Evolutionary conservation across 2,329 filamentous ascomycete species (phyloP), one percentile per base, ranked within the genome.

Genomic region (Epichloe hybrida): DNA sequence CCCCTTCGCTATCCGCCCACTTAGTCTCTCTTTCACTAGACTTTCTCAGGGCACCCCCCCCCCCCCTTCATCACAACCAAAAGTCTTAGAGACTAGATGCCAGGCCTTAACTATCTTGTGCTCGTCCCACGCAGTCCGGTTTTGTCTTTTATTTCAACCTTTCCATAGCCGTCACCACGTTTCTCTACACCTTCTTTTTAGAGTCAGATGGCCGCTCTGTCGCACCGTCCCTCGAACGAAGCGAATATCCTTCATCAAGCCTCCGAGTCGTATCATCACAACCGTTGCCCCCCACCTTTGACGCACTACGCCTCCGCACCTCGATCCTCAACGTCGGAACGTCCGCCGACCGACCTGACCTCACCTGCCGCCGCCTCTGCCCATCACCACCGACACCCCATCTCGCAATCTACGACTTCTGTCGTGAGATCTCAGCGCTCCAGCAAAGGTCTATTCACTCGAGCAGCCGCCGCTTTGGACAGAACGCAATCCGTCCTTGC

Each of bases 381-480:
- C 5, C 49, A 61, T 52, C 59, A 57, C 48, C 59, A 58, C 20
- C 54, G 53, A 44, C 55, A 64, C 59, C 49, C 61, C 52, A 64
- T 59, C 57, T 63, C 59, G 13, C 56, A 59, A 20, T 69, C 67
- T 36, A 62, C 61, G 54, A 61, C 57, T 55, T 61, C 61, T 36
- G 8, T 60, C 21, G 53, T 55, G n/a, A 53, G 57, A 55, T 61
- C 63, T 46, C 72, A 72, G 57, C 72, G 72, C 57, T 66, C 76
- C 55, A 61, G 62, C 9, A 62, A 55, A 40, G 67, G 68, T 56
- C 71, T 76, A 58, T 61, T 80, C 59, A 66, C 79, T 58, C 66
- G 81, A 53, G 81, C 82, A 56, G 75, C 77, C 39, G 73, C 82
- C 55, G 81, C 81, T 52, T 70, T 83, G 57, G 80, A 85, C 64